These are phyloP conservation scores for Bipolaris victoriae DNA, from an alignment of 2,329 filamentous ascomycete genomes.

Conservation along the genomic window DNA sequence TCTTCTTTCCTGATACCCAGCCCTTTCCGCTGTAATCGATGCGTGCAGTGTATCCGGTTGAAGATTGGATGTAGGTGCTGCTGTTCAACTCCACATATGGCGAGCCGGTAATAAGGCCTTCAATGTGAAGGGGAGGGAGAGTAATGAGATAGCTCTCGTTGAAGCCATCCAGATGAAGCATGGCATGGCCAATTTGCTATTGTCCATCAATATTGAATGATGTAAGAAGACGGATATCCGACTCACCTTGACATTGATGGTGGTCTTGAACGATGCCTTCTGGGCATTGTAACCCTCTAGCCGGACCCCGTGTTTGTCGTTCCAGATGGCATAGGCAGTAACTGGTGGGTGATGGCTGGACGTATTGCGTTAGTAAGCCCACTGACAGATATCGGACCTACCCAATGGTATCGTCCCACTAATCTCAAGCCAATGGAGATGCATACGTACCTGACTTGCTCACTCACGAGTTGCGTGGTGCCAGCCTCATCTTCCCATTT, in stretches of 20 bases:
- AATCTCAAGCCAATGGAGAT: background rate
- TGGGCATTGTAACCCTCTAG: conserved; percentile 90
- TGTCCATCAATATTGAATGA: conserved; percentile 6
- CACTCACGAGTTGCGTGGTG: conserved; percentile 84
- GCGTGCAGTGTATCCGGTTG: conserved; percentile 83
- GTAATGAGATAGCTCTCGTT: conserved; percentile 87
- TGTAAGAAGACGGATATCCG: fast-evolving
- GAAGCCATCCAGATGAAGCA: conserved; percentile 72
- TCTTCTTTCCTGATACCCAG: conserved; percentile 96
- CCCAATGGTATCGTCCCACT: background rate
- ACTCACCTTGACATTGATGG: conserved; percentile 80
- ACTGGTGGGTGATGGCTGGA: conserved; percentile 85
- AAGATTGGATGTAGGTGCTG: conserved; percentile 83
- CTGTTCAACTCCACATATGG: conserved; percentile 93
- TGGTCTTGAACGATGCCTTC: conserved; percentile 91
- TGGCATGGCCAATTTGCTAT: conserved; percentile 82
- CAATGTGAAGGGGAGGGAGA: conserved; percentile 88
- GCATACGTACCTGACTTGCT: conserved; percentile 78
- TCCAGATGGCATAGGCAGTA: conserved; percentile 92
- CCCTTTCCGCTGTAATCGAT: conserved; percentile 94
- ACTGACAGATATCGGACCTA: background rate
- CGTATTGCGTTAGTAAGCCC: conserved; percentile 15
- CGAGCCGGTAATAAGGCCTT: conserved; percentile 83
- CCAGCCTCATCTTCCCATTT: conserved; percentile 85
- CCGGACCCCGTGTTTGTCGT: conserved; percentile 78